Base-by-base conservation (phyloP, 768 basidiomycete species). In the Boletellus emodensis region DNA sequence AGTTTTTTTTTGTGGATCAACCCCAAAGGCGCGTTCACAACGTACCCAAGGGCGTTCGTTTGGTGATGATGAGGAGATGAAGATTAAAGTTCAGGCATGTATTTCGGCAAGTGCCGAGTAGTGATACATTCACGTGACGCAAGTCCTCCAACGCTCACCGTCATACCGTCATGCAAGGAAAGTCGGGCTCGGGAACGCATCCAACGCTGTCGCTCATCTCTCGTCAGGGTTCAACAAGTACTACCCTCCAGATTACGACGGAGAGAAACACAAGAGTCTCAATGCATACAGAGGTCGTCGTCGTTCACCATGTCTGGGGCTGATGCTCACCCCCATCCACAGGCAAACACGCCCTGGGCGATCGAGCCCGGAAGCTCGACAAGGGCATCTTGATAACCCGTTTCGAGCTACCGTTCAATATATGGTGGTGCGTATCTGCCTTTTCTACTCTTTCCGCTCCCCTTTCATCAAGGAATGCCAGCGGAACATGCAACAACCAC, bases 321-420 rank as follows among this genome's bases (percentile, higher is more conserved):
- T 10, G 8, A 3, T 1, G 5, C 26, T 57, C 34, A 64, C 50
- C 15, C 15, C 9, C 20, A 3, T 42, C 37, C 41, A 39, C 60
- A 92, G 89, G 94, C 48, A 96, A 95, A 70, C 94, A 97, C 76
- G 94, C 94, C 1, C 72, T 96, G 8, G 92, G 93, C 13, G 88
- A 90, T 69, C 76, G 96, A 54, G 96, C 97, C 14, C 82, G 95
- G 30, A 97, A 98, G 72, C 72, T 98, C 34, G 94, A 96, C 70
- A 85, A 97, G 68, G 96, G 96, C 0, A 94, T 98, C 56, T 77
- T 99, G 40, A 94, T 99, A 48, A 88, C 86, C 18, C 87, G 95
- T 20, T 99, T 98, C 63, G 96, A 98, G 66, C 71, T 98, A 13
- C 94, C 94, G 0, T 97, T 92, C 73, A 96, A 94, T 61, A 93